Percentiles rank a stretch among this genome's conserved stretches.
Conservation (phyloP, 257 asterid genomes). For the Capsicum baccatum region DNA sequence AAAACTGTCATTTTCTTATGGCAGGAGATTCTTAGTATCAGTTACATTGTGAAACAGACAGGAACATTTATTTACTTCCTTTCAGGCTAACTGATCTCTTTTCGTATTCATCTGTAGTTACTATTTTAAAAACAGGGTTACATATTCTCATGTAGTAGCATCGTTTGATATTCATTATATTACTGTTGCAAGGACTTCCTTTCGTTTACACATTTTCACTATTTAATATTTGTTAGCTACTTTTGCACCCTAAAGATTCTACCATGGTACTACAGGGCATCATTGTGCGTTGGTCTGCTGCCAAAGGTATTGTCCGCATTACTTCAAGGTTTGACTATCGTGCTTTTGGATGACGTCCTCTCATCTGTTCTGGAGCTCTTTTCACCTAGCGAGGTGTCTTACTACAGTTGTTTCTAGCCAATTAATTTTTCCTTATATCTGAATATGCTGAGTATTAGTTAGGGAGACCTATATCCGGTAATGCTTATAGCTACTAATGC, state of each 20-base stretch:
- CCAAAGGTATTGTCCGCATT: slow-evolving; percentile 97
- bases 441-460: not conserved
- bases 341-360: slow-evolving; percentile 85
- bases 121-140: not conserved
- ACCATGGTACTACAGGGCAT: slow-evolving; percentile 64
- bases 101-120: not conserved
- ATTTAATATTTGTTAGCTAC: slow-evolving; percentile 4
- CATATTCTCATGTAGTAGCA: not conserved
- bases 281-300: slow-evolving; percentile 99
- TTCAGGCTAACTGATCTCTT: not conserved
- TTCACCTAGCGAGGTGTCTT: slow-evolving; percentile 82
- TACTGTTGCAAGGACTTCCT: not conserved
- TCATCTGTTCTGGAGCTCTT: slow-evolving; percentile 93
- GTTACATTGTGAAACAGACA: not conserved
- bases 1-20: not conserved
- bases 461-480: slow-evolving; percentile 4
- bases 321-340: slow-evolving; percentile 71
- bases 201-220: not conserved
- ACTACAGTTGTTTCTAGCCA: not conserved
- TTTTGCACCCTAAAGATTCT: slow-evolving; percentile 3
- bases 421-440: not conserved
- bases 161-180: not conserved
- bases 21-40: not conserved
- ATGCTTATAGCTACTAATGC: slow-evolving; percentile 8
- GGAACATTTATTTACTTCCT: not conserved